Percentiles rank a stretch among this genome's conserved stretches.
Evolutionary conservation across 176 grass and related monocot species (phyloP).

Genomic region (Typha latifolia): DNA sequence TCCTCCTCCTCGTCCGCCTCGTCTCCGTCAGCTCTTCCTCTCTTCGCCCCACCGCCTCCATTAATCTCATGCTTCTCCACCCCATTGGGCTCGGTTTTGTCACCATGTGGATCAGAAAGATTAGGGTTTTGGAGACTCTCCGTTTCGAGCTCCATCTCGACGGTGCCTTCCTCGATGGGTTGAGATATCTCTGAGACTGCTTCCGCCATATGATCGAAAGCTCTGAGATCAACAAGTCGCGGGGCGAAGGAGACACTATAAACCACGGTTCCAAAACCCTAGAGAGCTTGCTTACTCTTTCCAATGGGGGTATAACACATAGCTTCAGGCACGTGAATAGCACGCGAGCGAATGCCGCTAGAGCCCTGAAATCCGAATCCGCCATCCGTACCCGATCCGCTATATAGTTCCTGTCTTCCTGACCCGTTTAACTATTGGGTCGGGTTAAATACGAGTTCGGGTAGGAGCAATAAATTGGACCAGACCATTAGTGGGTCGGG

Average conservation of each 20-base stretch:
- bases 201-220: slow-evolving; percentile 15
- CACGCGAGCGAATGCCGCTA: no score
- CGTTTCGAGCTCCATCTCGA: neutral
- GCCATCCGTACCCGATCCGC: no score
- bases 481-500: no score
- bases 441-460: no score
- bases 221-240: neutral
- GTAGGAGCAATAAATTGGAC: no score
- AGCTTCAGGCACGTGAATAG: no score
- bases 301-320: neutral
- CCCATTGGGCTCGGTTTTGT: neutral
- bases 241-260: neutral
- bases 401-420: no score
- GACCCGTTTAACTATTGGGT: no score
- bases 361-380: no score
- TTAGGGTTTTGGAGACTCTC: neutral
- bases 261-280: neutral
- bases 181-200: neutral
- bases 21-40: slow-evolving; percentile 15
- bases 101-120: neutral
- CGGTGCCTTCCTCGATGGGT: neutral
- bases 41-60: slow-evolving; percentile 19
- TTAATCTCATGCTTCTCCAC: slow-evolving; percentile 26
- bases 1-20: slow-evolving; percentile 10
- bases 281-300: neutral